These are phyloP conservation scores for Globisporangium radiosum DNA, from an alignment of 352 stramenopile species.

Conservation along the genomic window DNA sequence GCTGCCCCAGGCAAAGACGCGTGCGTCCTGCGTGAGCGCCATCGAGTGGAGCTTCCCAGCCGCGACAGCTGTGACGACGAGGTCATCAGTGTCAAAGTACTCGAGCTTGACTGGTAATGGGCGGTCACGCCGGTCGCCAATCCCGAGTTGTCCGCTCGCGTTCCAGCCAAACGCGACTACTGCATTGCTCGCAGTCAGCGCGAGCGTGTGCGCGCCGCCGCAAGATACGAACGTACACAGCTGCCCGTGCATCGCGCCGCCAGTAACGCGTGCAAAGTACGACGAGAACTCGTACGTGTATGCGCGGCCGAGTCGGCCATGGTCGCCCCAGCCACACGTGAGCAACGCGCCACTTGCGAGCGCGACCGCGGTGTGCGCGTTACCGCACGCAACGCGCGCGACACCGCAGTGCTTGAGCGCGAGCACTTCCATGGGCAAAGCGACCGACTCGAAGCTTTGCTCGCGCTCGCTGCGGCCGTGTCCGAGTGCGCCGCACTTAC, in stretches of 20 bases:
- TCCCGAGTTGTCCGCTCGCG: slow-evolving; percentile 44
- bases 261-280: slow-evolving; percentile 30
- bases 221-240: slow-evolving; percentile 50
- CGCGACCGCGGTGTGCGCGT: slow-evolving; percentile 53
- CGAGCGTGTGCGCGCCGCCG: slow-evolving; percentile 54
- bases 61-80: slow-evolving; percentile 32
- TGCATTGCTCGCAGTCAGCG: slow-evolving; percentile 24
- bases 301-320: slow-evolving; percentile 44
- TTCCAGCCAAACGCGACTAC: slow-evolving; percentile 61
- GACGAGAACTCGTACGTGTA: slow-evolving; percentile 22
- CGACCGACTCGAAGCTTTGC: slow-evolving; percentile 24
- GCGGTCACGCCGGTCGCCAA: slow-evolving; percentile 53
- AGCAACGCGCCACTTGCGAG: slow-evolving; percentile 35
- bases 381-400: slow-evolving; percentile 41
- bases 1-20: slow-evolving; percentile 63
- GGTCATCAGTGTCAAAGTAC: slow-evolving; percentile 43
- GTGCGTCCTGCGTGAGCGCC: slow-evolving; percentile 32
- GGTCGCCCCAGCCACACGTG: slow-evolving; percentile 52
- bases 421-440: slow-evolving; percentile 45
- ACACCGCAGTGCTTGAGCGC: slow-evolving; percentile 34
- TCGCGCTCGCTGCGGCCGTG: slow-evolving; percentile 32
- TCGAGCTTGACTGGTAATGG: slow-evolving; percentile 24
- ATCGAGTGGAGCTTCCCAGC: slow-evolving; percentile 56
- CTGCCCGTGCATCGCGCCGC: slow-evolving; percentile 8
- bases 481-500: slow-evolving; percentile 43